phyloP scores from a whole-genome alignment of 2,329 filamentous ascomycete genomes.

The Fusarium anguioides region DNA sequence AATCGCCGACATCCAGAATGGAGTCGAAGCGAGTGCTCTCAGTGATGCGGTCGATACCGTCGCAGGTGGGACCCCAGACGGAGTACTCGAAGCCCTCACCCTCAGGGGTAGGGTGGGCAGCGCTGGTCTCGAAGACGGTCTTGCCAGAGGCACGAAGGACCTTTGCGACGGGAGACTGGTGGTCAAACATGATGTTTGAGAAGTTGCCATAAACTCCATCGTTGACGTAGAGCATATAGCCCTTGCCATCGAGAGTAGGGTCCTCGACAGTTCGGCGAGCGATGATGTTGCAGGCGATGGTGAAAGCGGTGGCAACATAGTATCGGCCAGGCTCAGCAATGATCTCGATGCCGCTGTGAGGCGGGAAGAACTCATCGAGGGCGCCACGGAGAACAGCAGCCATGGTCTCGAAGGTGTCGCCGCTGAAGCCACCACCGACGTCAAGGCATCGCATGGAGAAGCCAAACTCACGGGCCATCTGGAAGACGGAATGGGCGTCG shows the following conservation, averaged over 20 bases:
- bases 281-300: conserved; percentile 94
- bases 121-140: conserved; percentile 67
- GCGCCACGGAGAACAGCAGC: conserved; percentile 81
- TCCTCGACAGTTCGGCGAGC: conserved; percentile 89
- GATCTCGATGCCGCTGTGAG: conserved; percentile 75
- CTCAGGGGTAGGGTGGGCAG: conserved; percentile 59
- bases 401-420: conserved; percentile 92
- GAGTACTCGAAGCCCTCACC: conserved; percentile 81
- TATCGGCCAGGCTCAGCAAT: conserved; percentile 97
- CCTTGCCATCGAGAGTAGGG: conserved; percentile 71
- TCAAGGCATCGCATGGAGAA: conserved; percentile 89
- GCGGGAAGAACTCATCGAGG: conserved; percentile 88
- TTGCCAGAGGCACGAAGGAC: conserved; percentile 74
- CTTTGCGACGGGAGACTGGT: conserved; percentile 89
- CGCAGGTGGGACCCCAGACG: conserved; percentile 97
- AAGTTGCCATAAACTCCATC: conserved; percentile 99
- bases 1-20: conserved; percentile 90
- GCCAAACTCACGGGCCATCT: conserved; percentile 80
- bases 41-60: conserved; percentile 95
- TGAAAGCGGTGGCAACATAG: conserved; percentile 94
- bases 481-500: conserved; percentile 89
- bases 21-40: conserved; percentile 81
- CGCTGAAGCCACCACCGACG: conserved; percentile 92
- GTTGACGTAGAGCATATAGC: conserved; percentile 98
- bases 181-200: conserved; percentile 98